Evolutionary conservation across 192 early-diverging fungal genomes (phyloP).

Genomic region (Mortierella antarctica): DNA sequence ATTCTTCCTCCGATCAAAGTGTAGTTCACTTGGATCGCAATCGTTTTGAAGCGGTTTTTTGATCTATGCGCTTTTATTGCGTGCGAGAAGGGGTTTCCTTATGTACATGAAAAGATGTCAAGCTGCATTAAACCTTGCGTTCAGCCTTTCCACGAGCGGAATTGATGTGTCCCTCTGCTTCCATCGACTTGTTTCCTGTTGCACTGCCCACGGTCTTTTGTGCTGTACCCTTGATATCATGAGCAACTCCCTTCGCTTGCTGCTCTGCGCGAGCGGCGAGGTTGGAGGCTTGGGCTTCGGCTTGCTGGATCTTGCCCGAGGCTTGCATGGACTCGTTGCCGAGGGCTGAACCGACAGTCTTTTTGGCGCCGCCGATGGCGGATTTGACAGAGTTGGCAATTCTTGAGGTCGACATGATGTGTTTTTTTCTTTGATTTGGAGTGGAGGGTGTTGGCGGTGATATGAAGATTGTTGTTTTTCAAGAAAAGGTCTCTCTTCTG

Average conservation of each 20-base stretch:
- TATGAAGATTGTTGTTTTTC: neutral
- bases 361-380: conserved; percentile 28
- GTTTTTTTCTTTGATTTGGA: neutral
- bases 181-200: conserved; percentile 21
- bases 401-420: conserved; percentile 15
- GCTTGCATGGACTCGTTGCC: conserved; percentile 33
- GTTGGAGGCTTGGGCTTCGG: conserved; percentile 18
- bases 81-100: neutral
- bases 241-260: conserved; percentile 17
- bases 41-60: neutral
- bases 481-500: neutral
- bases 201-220: conserved; percentile 11
- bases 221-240: conserved; percentile 17
- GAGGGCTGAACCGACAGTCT: conserved; percentile 29
- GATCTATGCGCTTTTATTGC: neutral
- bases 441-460: neutral
- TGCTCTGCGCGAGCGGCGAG: conserved; percentile 15
- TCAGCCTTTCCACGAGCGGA: conserved; percentile 15
- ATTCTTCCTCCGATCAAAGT: conserved; percentile 15
- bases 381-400: conserved; percentile 28
- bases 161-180: conserved; percentile 19
- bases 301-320: conserved; percentile 25
- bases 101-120: neutral
- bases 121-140: conserved; percentile 12
- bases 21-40: neutral